These are phyloP conservation scores for Davidsoniella australis DNA, from an alignment of 2,329 filamentous ascomycete species.

Conservation along the genomic window DNA sequence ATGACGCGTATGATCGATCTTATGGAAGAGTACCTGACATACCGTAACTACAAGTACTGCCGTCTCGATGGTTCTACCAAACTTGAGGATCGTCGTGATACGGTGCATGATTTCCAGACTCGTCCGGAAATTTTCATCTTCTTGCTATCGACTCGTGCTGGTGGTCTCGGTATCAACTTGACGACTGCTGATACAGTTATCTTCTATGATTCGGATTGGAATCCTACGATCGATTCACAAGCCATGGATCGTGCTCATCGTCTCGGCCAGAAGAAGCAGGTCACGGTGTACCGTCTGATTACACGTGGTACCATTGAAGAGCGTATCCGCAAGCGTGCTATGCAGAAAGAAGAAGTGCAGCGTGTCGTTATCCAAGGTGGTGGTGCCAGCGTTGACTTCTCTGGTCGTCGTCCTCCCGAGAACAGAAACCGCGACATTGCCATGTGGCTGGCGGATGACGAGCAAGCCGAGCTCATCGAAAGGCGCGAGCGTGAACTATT, in stretches of 20 bases:
- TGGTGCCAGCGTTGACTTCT: conserved; percentile 87
- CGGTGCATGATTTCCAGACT: conserved; percentile 90
- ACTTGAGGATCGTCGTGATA: conserved; percentile 89
- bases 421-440: conserved; percentile 96
- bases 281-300: conserved; percentile 94
- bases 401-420: conserved; percentile 69
- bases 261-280: conserved; percentile 86
- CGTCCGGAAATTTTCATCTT: conserved; percentile 93
- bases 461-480: conserved; percentile 87
- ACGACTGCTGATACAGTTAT: conserved; percentile 96
- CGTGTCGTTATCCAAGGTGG: conserved; percentile 91
- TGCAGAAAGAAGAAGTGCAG: conserved; percentile 98
- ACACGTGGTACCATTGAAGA: conserved; percentile 95
- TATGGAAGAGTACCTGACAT: conserved; percentile 97
- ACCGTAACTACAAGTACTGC: conserved; percentile 98
- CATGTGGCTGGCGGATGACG: conserved; percentile 95
- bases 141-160: conserved; percentile 83
- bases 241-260: conserved; percentile 98
- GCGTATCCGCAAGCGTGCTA: conserved; percentile 85
- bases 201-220: conserved; percentile 99
- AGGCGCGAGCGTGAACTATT: conserved; percentile 76
- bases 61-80: conserved; percentile 94
- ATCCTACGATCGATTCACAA: conserved; percentile 94
- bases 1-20: conserved; percentile 99
- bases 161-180: conserved; percentile 94